Conservation (phyloP, 768 basidiomycete genomes). For the Mycena chlorophos region DNA sequence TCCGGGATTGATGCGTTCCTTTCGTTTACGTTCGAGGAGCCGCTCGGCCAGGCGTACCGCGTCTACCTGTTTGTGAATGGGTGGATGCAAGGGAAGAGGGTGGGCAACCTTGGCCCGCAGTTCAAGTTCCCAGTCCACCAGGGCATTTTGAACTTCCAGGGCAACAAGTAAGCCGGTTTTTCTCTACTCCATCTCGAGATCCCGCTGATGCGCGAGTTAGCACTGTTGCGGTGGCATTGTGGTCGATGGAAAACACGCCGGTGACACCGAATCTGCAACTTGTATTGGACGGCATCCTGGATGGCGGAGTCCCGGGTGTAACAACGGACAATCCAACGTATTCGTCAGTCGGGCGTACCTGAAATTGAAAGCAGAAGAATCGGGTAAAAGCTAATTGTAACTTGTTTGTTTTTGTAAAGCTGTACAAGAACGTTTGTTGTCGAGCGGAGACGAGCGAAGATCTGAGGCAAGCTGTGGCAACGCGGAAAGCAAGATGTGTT, state of each 20-base stretch:
- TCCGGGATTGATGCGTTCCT: constrained; percentile 62
- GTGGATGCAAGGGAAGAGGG: constrained; percentile 85
- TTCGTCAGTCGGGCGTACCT: constrained; percentile 37
- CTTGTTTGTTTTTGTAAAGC: background rate
- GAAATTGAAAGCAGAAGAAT: background rate
- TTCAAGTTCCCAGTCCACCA: constrained; percentile 79
- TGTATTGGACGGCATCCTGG: constrained; percentile 54
- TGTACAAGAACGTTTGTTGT: too few relatives aligned
- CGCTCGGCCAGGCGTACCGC: constrained; percentile 64
- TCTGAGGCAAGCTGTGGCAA: too few relatives aligned
- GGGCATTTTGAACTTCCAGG: constrained; percentile 74
- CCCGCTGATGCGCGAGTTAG: constrained; percentile 27
- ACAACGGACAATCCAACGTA: constrained; percentile 59
- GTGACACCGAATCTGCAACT: constrained; percentile 58
- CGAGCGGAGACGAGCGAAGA: too few relatives aligned
- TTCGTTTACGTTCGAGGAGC: constrained; percentile 72
- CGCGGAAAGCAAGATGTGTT: too few relatives aligned
- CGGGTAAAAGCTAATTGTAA: too few relatives aligned
- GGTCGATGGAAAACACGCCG: constrained; percentile 56
- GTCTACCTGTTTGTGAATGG: constrained; percentile 80
- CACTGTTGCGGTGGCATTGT: constrained; percentile 66
- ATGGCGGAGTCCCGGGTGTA: constrained; percentile 66
- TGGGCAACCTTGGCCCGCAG: constrained; percentile 74
- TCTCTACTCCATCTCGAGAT: background rate
- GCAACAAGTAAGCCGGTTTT: constrained; percentile 52